Base-by-base conservation (phyloP, 352 stramenopile genomes). In the Pythium phragmitis region DNA sequence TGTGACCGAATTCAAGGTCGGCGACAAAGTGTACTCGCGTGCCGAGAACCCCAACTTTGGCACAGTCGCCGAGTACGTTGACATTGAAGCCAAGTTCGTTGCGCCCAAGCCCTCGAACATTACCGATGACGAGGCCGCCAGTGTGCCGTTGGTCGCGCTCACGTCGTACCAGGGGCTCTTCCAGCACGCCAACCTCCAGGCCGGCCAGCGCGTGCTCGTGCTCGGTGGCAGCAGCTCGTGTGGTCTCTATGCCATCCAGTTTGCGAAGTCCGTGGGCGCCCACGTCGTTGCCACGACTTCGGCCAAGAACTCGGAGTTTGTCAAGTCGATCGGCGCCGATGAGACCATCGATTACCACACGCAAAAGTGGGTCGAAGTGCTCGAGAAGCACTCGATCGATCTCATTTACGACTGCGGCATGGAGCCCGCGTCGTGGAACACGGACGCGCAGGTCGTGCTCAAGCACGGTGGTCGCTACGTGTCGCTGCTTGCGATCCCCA, bases 271-370 rank as follows among this genome's bases (percentile, higher is more conserved):
- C 2, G 17, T 46, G 3, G 61, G 52, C 14, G 61, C 53, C 11
- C 28, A 68, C 61, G 61, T 68, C 26, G 70, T 82, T 46, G 63
- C 68, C 6, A 84, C 73, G 0, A 67, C 57, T 0, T 83, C 73
- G 45, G 28, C 67, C 14, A 68, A 72, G 53, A 82, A 87, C 46
- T 43, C 57, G 8, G 74, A 75, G 17, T 65, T 77, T 4, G 71
- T 80, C 14, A 73, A 75, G 56, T 67, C 60, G 17, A 60, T 83
- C 0, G 78, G 74, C 14, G 77, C 68, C 4, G 76, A 85, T 50
- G 41, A 78, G 37, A 64, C 77, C 9, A 64, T 87, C 42, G 74
- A 85, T 41, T 85, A 88, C 69, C 70, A 64, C 42, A 65, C 23
- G 6, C 47, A 77, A 26, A 77, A 82, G 47, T 88, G 74, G 72